Conservation (phyloP, 2,329 filamentous ascomycete genomes). For the Beauveria bassiana region DNA sequence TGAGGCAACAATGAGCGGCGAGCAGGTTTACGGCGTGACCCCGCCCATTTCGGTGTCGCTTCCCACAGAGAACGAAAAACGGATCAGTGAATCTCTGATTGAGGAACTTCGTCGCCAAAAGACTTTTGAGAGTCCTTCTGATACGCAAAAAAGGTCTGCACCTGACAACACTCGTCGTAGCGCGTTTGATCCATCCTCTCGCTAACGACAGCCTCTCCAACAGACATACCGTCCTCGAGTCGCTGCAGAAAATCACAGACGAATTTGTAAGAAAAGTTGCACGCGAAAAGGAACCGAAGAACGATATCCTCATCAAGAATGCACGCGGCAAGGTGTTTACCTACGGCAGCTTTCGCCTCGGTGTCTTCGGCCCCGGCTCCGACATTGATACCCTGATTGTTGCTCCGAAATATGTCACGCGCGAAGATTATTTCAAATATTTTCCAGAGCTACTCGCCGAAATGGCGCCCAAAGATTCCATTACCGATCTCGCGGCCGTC, state of each 20-base stretch:
- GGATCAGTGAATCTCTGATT: constrained; percentile 70
- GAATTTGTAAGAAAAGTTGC: constrained; percentile 84
- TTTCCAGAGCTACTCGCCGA: constrained; percentile 75
- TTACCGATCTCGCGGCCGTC: constrained; percentile 78
- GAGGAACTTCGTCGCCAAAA: constrained; percentile 81
- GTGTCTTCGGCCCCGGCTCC: constrained; percentile 89
- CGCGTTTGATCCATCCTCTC: background rate
- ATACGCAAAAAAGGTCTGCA: constrained; percentile 70
- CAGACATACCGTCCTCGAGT: constrained; percentile 64
- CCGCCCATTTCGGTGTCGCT: constrained; percentile 71
- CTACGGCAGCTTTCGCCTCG: constrained; percentile 90
- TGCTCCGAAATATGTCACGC: constrained; percentile 78
- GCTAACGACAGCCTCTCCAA: background rate
- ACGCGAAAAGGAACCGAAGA: constrained; percentile 60
- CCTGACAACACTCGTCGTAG: background rate
- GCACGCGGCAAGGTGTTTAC: constrained; percentile 91
- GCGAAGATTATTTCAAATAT: constrained; percentile 84
- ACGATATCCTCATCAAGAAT: constrained; percentile 69
- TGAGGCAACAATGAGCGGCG: constrained; percentile 25
- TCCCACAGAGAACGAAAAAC: constrained; percentile 69
- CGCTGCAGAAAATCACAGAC: constrained; percentile 71
- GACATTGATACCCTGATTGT: constrained; percentile 97
- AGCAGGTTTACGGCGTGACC: constrained; percentile 58
- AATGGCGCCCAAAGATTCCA: constrained; percentile 69
- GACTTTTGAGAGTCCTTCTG: constrained; percentile 79